Conservation (phyloP, 306 rosid genomes). For the Clitoria ternatea region DNA sequence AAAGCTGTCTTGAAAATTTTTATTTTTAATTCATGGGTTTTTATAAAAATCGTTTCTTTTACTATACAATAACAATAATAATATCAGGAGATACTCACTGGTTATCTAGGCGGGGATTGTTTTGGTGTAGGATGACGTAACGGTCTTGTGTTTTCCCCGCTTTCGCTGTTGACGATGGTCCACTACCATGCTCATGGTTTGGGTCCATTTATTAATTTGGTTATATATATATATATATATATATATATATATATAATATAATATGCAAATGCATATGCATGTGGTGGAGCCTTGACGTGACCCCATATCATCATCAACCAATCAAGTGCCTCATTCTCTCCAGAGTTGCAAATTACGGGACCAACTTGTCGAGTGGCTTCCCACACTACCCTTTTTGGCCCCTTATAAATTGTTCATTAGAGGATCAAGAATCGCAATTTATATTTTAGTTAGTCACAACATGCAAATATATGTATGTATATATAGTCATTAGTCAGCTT, state of each 20-base stretch:
- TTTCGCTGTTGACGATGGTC: slow-evolving; percentile 28
- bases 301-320: slow-evolving; percentile 27
- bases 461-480: no score
- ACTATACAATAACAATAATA: no score
- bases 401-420: slow-evolving; percentile 7
- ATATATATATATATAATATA: no score
- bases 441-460: not conserved
- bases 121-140: slow-evolving; percentile 36
- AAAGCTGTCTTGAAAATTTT: no score
- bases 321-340: slow-evolving; percentile 19
- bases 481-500: no score
- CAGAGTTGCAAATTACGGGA: not conserved
- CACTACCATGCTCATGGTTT: slow-evolving; percentile 9
- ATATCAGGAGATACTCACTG: not conserved
- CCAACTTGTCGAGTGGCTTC: slow-evolving; percentile 7
- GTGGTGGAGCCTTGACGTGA: slow-evolving; percentile 18
- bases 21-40: no score
- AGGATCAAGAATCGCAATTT: not conserved
- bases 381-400: not conserved
- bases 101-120: slow-evolving; percentile 12
- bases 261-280: no score
- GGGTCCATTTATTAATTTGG: slow-evolving; percentile 22
- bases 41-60: no score
- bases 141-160: not conserved
- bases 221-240: no score